Evolutionary conservation across 192 early-diverging fungal genomes (phyloP), one percentile per base, ranked within the genome.

Genomic region (Funneliformis mosseae): DNA sequence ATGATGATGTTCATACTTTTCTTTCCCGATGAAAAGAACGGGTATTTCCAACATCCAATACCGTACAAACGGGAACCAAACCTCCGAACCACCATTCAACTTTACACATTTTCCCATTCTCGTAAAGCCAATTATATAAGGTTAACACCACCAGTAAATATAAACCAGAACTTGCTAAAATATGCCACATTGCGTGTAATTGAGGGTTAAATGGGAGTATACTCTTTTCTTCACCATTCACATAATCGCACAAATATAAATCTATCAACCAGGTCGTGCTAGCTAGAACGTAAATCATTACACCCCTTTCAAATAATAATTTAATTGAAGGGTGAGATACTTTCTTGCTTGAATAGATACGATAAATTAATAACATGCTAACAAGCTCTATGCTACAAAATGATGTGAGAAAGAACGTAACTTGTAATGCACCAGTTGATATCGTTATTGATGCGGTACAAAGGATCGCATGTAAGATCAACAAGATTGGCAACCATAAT

Each of bases 111-210:
- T 80, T 78, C 0, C 82, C 84, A 60, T 83, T 79, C 4, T 79
- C 78, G 41, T 81, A 81, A 8, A 81, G 55, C 21, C 82, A 81
- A 38, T 82, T 81, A 33, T 83, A 81, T 85, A 92, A 85, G 66
- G 89, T 83, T 50, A 92, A 83, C 1, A 89, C 87, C 2, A 88
- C 88, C 81, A 92, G 78, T 25, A 90, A 85, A 64, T 88, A 90
- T 6, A 91, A 83, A 3, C 89, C 91, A 61, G 90, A 72, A 10
- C 89, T 90, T 4, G 88, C 90, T 43, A 92, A 79, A 0, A 89
- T 83, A 66, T 92, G 91, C 91, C 91, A 92, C 88, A 88, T 88
- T 10, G 91, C 91, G 73, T 92, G 91, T 10, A 92, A 83, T 80
- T 92, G 84, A 82, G 85, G 38, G 81, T 91, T 90, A 48, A 69